Evolutionary conservation across 2,329 filamentous ascomycete species (phyloP), one percentile per base, ranked within the genome.

Genomic region (Talaromyces sp.): DNA sequence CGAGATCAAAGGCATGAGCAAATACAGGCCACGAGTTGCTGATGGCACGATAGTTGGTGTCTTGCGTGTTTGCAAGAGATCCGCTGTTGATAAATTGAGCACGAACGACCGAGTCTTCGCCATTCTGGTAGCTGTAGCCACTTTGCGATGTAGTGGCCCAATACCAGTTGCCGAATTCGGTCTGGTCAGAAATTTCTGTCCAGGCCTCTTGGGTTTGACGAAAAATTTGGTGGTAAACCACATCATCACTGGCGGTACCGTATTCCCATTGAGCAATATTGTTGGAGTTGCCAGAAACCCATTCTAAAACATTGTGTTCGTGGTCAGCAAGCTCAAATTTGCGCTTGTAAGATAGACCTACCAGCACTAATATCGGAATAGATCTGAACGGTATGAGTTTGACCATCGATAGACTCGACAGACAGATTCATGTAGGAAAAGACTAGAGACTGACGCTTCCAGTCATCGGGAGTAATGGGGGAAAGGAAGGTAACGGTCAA

Each of bases 351-450:
- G 3, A 15, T 8, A 25, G 25, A 75, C 84, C 73, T 74, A 89
- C 87, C 87, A 62, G 86, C 88, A 61, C 89, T 87, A 37, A 91
- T 87, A 71, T 93, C 90, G 27, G 88, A 83, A 72, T 93, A 93
- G 3, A 93, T 71, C 71, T 91, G 86, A 1, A 92, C 87, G 49
- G 85, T 78, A 73, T 93, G 90, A 0, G 80, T 69, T 1, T 73
- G 72, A 11, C 87, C 88, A 74, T 93, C 90, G 1, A 86, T 71
- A 0, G 89, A 89, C 37, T 75, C 75, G 7, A 90, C 86, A 9
- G 82, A 83, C 27, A 90, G 84, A 31, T 89, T 79, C 64, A 93
- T 78, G 76, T 92, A 93, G 0, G 89, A 90, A 68, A 89, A 90
- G 19, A 87, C 81, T 49, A 91, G 79, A 9, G 89, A 91, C 72